A percentile compares a stretch with the other conserved stretches of the same genome.
phyloP scores from a whole-genome alignment of 495 filamentous ascomycete genomes.

The Aspergillus wentii region DNA sequence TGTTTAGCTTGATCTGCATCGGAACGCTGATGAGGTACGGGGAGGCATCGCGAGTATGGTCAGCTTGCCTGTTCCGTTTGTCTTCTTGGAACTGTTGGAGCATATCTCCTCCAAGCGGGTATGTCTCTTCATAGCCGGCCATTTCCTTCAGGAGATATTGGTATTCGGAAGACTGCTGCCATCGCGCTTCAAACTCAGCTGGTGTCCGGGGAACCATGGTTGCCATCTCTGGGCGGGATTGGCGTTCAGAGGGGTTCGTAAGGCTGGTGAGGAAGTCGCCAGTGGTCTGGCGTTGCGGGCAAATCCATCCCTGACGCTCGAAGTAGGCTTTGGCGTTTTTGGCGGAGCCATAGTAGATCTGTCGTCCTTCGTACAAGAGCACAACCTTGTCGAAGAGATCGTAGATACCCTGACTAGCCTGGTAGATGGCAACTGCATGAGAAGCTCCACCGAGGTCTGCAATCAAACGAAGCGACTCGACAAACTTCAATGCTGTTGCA shows the following conservation, averaged over 20 bases:
- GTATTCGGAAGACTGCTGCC: constrained; percentile 44
- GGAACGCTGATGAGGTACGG: constrained; percentile 34
- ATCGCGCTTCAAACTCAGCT: constrained; percentile 60
- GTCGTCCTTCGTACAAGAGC: constrained; percentile 56
- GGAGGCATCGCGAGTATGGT: constrained; percentile 26
- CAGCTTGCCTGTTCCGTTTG: too few species aligned
- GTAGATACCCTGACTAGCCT: constrained; percentile 80
- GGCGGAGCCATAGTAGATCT: constrained; percentile 58
- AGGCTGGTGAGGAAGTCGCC: constrained; percentile 69
- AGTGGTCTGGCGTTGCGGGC: constrained; percentile 54
- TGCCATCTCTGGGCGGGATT: constrained; percentile 53
- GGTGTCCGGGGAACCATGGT: constrained; percentile 60
- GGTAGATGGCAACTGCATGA: constrained; percentile 73
- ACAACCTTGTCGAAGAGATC: constrained; percentile 52
- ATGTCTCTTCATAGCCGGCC: constrained; percentile 33
- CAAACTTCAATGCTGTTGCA: constrained; percentile 67
- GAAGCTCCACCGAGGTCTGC: constrained; percentile 66
- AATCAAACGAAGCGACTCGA: constrained; percentile 62
- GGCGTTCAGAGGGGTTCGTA: constrained; percentile 57
- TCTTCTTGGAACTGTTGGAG: constrained; percentile 20
- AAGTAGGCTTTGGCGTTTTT: constrained; percentile 55
- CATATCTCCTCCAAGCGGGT: constrained; percentile 11
- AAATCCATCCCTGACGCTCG: constrained; percentile 47
- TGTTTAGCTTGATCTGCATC: constrained; percentile 41
- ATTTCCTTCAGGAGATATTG: constrained; percentile 44